These are phyloP conservation scores for Rhodamnia rubescens DNA, from an alignment of 345 rosid genomes.

Conservation along the genomic window DNA sequence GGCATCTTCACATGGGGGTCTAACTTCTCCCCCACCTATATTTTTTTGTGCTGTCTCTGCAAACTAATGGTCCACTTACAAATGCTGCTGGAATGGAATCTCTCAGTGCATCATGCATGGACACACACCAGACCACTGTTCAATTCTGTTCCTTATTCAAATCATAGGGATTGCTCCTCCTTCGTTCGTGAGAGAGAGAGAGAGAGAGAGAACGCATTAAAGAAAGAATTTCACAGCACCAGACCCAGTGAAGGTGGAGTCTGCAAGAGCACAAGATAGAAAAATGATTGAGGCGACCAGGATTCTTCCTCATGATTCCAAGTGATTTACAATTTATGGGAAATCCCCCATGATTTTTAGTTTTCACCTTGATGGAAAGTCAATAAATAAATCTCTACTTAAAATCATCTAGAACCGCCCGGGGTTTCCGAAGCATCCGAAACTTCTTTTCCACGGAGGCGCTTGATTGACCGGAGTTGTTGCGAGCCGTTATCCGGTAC, in stretches of 20 bases:
- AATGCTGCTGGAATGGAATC: not conserved
- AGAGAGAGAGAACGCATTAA: not conserved
- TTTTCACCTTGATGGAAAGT: not conserved
- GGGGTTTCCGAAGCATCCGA: not conserved
- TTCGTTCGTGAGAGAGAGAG: not conserved
- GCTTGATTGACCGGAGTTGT: not conserved
- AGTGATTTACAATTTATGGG: not conserved
- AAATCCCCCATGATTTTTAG: not conserved
- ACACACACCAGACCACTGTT: not conserved
- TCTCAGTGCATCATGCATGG: not conserved
- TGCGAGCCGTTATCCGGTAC: not conserved
- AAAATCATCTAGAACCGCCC: not conserved
- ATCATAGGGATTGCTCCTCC: not conserved
- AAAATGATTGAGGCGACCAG: not conserved
- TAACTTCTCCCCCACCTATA: not conserved
- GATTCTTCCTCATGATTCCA: not conserved
- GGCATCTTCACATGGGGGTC: not conserved
- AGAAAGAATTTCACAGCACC: not conserved
- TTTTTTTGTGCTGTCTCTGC: not conserved
- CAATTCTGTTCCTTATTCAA: not conserved
- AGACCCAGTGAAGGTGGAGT: slow-evolving; percentile 6
- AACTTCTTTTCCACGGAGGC: not conserved
- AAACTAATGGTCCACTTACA: not conserved
- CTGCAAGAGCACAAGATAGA: slow-evolving; percentile 5
- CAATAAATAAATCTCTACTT: not conserved